Evolutionary conservation across 2,329 filamentous ascomycete species (phyloP), one percentile per base, ranked within the genome.

Genomic region (Hypoxylon sp.): DNA sequence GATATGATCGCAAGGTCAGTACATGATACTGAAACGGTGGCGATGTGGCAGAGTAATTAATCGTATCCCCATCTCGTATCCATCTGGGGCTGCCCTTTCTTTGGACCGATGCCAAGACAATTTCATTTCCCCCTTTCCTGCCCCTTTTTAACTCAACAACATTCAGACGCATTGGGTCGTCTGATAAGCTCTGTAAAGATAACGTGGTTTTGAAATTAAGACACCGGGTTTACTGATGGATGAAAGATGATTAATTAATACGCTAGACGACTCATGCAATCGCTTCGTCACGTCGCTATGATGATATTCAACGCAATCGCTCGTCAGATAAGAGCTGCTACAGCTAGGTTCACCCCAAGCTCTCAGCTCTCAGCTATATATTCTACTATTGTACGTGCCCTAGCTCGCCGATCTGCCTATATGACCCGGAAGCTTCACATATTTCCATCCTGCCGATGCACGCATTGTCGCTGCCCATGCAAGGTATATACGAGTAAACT

Each of bases 401-500:
- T 46, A 29, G 33, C 42, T 60, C 54, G 58, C 57, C 63, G 63
- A 61, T 67, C 54, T 67, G 54, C 42, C 57, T 51, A 42, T 46
- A 48, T 52, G 3, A 44, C 48, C 37, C 39, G 39, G 57, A 55
- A 5, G 26, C 35, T 42, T 57, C 44, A 11, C 63, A 39, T 63
- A 39, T 61, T 52, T 54, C 53, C 50, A 29, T 50, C 52, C 44
- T 60, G 44, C 67, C 52, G 55, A 37, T 44, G 33, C 57, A 59
- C 42, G 59, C 59, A 59, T 19, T 60, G 51, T 61, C 54, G 48
- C 59, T 51, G 52, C 37, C 44, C 35, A 59, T 67, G 57, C 64
- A 59, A 63, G 57, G 53, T 70, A 60, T 67, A 70, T 66, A 59
- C 46, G 50, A 57, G 51, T 17, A 63, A 59, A 35, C 35, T 60